Conservation (phyloP, 1,284 basidiomycete species). For the Mycocalia duriaeana region DNA sequence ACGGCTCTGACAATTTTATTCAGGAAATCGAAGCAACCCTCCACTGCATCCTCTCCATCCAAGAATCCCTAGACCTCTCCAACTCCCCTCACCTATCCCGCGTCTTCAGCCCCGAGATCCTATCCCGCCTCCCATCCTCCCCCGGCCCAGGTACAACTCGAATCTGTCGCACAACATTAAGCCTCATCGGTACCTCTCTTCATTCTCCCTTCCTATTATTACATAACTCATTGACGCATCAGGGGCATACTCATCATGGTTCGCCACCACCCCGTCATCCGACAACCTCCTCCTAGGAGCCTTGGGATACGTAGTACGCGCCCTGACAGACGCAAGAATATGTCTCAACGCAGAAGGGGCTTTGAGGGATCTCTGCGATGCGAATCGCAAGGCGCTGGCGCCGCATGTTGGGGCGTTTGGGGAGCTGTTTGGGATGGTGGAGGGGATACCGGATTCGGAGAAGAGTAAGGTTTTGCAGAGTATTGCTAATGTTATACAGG, state of each 20-base stretch:
- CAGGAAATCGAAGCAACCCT: slow-evolving; percentile 84
- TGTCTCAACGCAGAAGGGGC: slow-evolving; percentile 76
- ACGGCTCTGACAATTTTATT: neutral
- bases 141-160: slow-evolving; percentile 64
- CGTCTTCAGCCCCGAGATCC: slow-evolving; percentile 66
- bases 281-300: slow-evolving; percentile 51
- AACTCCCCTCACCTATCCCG: slow-evolving; percentile 58
- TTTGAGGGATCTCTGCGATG: slow-evolving; percentile 81
- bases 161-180: slow-evolving; percentile 67
- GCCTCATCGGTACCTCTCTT: slow-evolving; percentile 57
- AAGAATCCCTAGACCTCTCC: slow-evolving; percentile 81
- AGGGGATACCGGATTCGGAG: slow-evolving; percentile 75
- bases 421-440: slow-evolving; percentile 72
- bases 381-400: slow-evolving; percentile 75
- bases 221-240: slow-evolving; percentile 4
- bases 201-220: slow-evolving; percentile 1
- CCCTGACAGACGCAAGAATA: slow-evolving; percentile 58
- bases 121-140: slow-evolving; percentile 60
- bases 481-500: slow-evolving; percentile 87
- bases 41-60: slow-evolving; percentile 79
- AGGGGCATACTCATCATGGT: slow-evolving; percentile 87
- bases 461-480: slow-evolving; percentile 86
- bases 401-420: slow-evolving; percentile 81
- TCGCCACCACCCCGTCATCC: slow-evolving; percentile 37
- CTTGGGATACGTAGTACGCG: slow-evolving; percentile 69